Base-by-base conservation (phyloP, 2,329 filamentous ascomycete genomes). In the Talaromyces marneffei region DNA sequence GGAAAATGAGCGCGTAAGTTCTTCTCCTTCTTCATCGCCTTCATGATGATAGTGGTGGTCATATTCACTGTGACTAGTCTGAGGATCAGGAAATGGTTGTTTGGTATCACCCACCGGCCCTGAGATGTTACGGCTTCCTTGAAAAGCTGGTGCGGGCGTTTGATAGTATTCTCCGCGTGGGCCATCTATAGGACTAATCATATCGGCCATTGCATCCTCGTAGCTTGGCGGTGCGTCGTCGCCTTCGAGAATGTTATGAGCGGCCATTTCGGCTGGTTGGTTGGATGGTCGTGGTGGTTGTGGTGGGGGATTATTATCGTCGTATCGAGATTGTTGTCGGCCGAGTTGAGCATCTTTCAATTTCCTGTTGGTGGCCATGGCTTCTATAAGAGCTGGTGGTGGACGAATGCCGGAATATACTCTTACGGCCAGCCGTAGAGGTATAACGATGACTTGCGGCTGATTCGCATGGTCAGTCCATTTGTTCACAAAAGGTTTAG, bases 151-250 rank as follows among this genome's bases (percentile, higher is more conserved):
- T 71, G 70, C 74, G 72, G 74, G 76, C 72, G 71, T 77, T 74
- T 62, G 60, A 75, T 80, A 80, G 29, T 55, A 55, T 70, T 80
- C 77, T 69, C 77, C 74, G 68, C 92, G 81, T 27, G 87, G 78
- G 63, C 87, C 89, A 71, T 91, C 84, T 60, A 91, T 85, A 1
- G 91, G 90, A 37, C 85, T 87, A 64, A 94, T 76, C 62, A 87
- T 85, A 65, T 90, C 87, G 6, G 91, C 92, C 76, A 97, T 87
- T 12, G 91, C 92, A 75, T 97, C 92, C 75, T 96, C 92, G 71
- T 97, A 97, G 69, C 91, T 96, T 7, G 92, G 92, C 18, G 93
- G 92, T n/a, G 91, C 90, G 60, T 94, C 91, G 33, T 91, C 87
- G 65, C 71, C 72, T 29, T 31, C 64, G 23, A 69, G 66, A 64